phyloP scores from a whole-genome alignment of 257 asterid genomes.

The Nemophila menziesii region DNA sequence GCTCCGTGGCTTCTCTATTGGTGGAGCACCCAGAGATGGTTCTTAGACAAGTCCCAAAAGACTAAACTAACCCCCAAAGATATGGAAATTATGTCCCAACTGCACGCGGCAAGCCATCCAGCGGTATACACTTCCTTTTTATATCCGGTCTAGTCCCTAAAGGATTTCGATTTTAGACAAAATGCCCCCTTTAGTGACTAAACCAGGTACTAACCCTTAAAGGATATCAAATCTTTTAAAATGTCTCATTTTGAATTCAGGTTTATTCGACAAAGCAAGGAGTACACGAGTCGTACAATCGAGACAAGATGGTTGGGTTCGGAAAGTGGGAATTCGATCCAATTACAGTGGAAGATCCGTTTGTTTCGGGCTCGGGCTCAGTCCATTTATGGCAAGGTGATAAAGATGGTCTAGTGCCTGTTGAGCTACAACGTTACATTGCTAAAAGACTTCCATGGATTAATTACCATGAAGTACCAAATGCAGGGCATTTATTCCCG shows the following conservation, averaged over 20 bases:
- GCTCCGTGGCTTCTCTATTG: constrained; percentile 53
- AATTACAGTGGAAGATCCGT: constrained; percentile 45
- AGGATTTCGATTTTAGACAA: too few species aligned
- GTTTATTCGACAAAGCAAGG: constrained; percentile 53
- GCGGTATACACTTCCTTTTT: constrained; percentile 37
- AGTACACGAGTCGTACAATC: constrained; percentile 41
- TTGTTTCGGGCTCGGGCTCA: constrained; percentile 25
- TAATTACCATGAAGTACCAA: constrained; percentile 24
- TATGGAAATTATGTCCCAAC: constrained; percentile 21
- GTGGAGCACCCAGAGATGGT: constrained; percentile 64
- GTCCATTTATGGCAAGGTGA: constrained; percentile 67
- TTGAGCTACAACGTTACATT: constrained; percentile 43
- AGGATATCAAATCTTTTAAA: too few species aligned
- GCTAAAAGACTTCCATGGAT: constrained; percentile 58
- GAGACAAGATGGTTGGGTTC: constrained; percentile 52
- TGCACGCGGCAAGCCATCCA: not conserved
- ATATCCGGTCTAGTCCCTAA: too few species aligned
- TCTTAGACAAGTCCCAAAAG: constrained; percentile 35
- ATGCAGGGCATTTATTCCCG: constrained; percentile 24
- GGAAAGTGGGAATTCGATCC: constrained; percentile 65
- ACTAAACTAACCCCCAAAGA: constrained; percentile 31
- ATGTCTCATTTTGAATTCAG: too few species aligned
- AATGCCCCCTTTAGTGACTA: too few species aligned
- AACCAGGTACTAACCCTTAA: too few species aligned
- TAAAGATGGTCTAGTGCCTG: constrained; percentile 60